Conservation (phyloP, 108 stramenopile genomes). For the Aurantiochytrium sp. region DNA sequence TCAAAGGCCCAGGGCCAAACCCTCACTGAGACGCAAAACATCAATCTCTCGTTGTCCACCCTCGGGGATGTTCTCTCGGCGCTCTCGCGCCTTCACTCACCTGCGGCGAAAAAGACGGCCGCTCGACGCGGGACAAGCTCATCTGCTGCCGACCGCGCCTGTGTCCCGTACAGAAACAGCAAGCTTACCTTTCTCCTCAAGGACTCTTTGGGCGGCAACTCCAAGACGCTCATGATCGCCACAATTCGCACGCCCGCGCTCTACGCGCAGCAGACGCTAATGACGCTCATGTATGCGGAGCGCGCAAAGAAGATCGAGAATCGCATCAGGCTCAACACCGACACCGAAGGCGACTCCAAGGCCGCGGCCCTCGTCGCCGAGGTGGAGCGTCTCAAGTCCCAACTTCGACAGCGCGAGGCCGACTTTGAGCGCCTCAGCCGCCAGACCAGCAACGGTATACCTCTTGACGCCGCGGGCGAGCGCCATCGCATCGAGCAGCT, state of each 20-base stretch:
- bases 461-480: not conserved
- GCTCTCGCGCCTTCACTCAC: not conserved
- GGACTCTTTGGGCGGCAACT: conserved; percentile 89
- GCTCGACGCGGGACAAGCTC: not conserved
- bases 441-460: not conserved
- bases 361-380: conserved; percentile 38
- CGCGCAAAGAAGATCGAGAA: conserved; percentile 99
- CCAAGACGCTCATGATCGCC: conserved; percentile 84
- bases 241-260: conserved; percentile 93
- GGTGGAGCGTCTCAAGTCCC: conserved; percentile 41
- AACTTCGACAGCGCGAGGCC: conserved; percentile 37
- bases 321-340: conserved; percentile 92
- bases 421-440: conserved; percentile 39
- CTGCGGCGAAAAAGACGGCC: not conserved
- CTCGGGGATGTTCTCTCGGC: conserved; percentile 30
- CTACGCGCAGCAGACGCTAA: conserved; percentile 92
- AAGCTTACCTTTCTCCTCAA: conserved; percentile 98
- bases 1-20: not conserved
- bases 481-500: conserved; percentile 42
- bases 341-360: conserved; percentile 69
- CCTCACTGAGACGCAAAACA: conserved; percentile 32
- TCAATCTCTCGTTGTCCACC: conserved; percentile 45
- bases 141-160: conserved; percentile 71
- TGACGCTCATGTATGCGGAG: conserved; percentile 93
- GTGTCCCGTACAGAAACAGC: conserved; percentile 97